Conservation (phyloP, 106 monocot genomes). For the Dendrobium nobile region DNA sequence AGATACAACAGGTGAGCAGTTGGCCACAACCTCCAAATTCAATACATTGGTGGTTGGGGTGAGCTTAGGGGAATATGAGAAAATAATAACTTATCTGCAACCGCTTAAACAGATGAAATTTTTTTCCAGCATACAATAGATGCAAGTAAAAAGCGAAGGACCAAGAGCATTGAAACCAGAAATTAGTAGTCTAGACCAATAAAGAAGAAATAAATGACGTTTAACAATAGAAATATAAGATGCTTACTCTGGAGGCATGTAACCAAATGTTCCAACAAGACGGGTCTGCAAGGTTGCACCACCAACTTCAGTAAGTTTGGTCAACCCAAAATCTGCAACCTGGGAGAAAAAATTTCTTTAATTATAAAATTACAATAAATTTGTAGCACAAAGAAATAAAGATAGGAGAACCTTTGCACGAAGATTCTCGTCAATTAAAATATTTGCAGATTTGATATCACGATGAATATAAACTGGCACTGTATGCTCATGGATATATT, state of each 20-base stretch:
- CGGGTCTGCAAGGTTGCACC: constrained; percentile 41
- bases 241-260: constrained; percentile 96
- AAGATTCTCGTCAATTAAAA: constrained; percentile 78
- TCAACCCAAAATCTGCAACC: constrained; percentile 99
- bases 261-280: constrained; percentile 94
- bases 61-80: neutral
- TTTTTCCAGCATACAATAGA: neutral
- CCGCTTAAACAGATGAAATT: neutral
- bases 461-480: constrained; percentile 89
- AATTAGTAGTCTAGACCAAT: neutral
- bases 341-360: constrained; percentile 13
- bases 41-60: neutral
- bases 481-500: constrained; percentile 95
- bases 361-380: neutral
- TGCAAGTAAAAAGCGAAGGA: neutral
- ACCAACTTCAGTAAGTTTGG: constrained; percentile 84
- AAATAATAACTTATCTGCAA: neutral
- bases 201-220: neutral
- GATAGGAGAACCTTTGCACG: constrained; percentile 59
- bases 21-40: neutral
- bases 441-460: constrained; percentile 96
- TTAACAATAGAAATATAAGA: neutral
- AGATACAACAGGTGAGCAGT: neutral
- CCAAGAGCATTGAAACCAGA: neutral
- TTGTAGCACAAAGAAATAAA: neutral